Percentiles rank a stretch among this genome's conserved stretches.
These are phyloP conservation scores for Striga asiatica DNA, from an alignment of 257 asterid genomes.

Conservation along the genomic window DNA sequence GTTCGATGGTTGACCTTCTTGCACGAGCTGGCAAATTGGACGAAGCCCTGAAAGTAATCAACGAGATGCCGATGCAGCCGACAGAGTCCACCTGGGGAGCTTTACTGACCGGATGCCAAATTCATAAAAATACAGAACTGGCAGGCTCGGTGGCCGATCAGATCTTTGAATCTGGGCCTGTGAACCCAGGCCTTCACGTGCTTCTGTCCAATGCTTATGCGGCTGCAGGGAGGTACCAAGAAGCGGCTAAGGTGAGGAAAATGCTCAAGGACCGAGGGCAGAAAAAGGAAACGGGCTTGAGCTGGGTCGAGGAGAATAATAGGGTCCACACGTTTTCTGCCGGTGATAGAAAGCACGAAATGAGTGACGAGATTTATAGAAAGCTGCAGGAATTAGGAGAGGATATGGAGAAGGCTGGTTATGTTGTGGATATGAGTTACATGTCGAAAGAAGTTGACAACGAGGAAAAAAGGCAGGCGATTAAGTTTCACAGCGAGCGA, in stretches of 20 bases:
- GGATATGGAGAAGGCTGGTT: slow-evolving; percentile 57
- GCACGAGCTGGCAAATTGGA: slow-evolving; percentile 74
- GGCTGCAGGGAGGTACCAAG: slow-evolving; percentile 71
- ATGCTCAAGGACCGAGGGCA: slow-evolving; percentile 63
- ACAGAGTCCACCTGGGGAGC: slow-evolving; percentile 85
- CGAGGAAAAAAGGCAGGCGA: slow-evolving; percentile 48
- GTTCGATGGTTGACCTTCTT: slow-evolving; percentile 80
- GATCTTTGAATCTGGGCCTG: slow-evolving; percentile 52
- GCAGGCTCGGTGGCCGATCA: slow-evolving; percentile 74
- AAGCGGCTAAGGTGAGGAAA: slow-evolving; percentile 78
- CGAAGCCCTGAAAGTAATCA: slow-evolving; percentile 52
- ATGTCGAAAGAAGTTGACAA: slow-evolving; percentile 51
- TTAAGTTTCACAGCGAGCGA: slow-evolving; percentile 79
- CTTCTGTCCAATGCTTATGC: slow-evolving; percentile 65
- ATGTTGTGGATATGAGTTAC: slow-evolving; percentile 49
- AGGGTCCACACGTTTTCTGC: slow-evolving; percentile 63
- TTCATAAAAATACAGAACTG: slow-evolving; percentile 52
- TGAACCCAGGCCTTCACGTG: slow-evolving; percentile 66
- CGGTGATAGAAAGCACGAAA: slow-evolving; percentile 51
- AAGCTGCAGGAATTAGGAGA: slow-evolving; percentile 54
- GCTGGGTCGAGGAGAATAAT: slow-evolving; percentile 91
- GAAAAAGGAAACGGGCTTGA: slow-evolving; percentile 80
- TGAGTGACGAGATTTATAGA: slow-evolving; percentile 41
- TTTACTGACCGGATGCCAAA: slow-evolving; percentile 68
- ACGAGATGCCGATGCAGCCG: slow-evolving; percentile 75